Conservation (phyloP, 306 rosid genomes). For the Corylus americana region DNA sequence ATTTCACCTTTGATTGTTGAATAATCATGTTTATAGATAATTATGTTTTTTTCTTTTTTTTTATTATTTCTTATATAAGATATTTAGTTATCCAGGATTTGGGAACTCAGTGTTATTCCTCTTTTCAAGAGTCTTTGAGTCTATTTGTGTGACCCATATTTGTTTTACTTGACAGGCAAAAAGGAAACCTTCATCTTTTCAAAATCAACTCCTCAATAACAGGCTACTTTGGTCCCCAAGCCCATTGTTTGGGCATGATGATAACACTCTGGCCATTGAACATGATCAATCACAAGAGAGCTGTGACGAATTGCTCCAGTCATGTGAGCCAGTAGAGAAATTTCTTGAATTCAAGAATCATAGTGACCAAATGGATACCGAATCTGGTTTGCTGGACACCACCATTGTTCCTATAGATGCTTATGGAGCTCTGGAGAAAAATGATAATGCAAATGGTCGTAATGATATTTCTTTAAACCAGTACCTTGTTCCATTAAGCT, state of each 20-base stretch:
- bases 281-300: conserved; percentile 45
- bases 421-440: conserved; percentile 30
- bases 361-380: conserved; percentile 26
- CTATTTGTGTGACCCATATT: background rate
- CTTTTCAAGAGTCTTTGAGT: background rate
- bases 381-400: conserved; percentile 27
- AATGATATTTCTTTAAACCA: conserved; percentile 41
- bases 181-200: conserved; percentile 66
- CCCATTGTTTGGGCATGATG: conserved; percentile 54
- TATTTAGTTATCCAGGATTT: conserved; percentile 15
- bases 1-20: conserved; percentile 12
- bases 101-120: background rate
- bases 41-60: conserved; percentile 12
- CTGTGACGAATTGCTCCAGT: conserved; percentile 49
- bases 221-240: conserved; percentile 53
- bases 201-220: conserved; percentile 39
- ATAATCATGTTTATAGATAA: conserved; percentile 10
- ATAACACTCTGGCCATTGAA: conserved; percentile 29
- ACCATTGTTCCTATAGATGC: conserved; percentile 27
- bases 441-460: conserved; percentile 24
- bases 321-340: conserved; percentile 71
- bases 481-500: conserved; percentile 65
- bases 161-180: conserved; percentile 61
- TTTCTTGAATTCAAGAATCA: conserved; percentile 64
- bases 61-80: conserved; percentile 16